Conservation (phyloP, 2,329 filamentous ascomycete genomes). For the Exophiala sp. region DNA sequence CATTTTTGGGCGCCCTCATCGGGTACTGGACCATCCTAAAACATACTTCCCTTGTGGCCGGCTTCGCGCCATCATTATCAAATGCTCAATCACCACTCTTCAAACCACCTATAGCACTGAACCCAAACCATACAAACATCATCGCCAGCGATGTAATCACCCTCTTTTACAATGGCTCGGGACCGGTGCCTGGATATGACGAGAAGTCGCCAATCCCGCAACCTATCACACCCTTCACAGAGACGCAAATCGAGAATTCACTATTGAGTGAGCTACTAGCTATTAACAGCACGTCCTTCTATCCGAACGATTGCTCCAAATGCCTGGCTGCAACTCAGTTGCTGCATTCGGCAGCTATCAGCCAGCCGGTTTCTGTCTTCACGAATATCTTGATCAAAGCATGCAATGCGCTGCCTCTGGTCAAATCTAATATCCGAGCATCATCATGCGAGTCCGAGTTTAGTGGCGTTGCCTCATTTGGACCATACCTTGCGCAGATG, state of each 20-base stretch:
- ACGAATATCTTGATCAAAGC: slow-evolving; percentile 24
- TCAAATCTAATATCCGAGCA: slow-evolving; percentile 21
- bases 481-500: slow-evolving; percentile 27
- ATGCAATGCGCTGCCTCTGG: slow-evolving; percentile 20
- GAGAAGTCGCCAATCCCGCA: slow-evolving; percentile 23
- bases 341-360: slow-evolving; percentile 27
- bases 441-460: slow-evolving; percentile 25
- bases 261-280: slow-evolving; percentile 24
- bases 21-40: slow-evolving; percentile 17
- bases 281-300: slow-evolving; percentile 19
- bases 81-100: slow-evolving; percentile 14
- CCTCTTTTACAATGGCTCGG: slow-evolving; percentile 30
- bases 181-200: slow-evolving; percentile 26
- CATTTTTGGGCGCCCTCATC: slow-evolving; percentile 11
- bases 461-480: slow-evolving; percentile 20
- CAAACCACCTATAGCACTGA: slow-evolving; percentile 21
- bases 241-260: slow-evolving; percentile 18
- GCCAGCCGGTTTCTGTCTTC: slow-evolving; percentile 22
- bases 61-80: slow-evolving; percentile 2
- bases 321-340: slow-evolving; percentile 27
- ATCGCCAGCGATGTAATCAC: slow-evolving; percentile 25
- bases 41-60: slow-evolving; percentile 14
- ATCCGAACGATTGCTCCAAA: slow-evolving; percentile 25
- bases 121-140: slow-evolving; percentile 28
- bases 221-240: slow-evolving; percentile 24